Conservation (phyloP, 2,329 filamentous ascomycete genomes). For the Colletotrichum sublineola region DNA sequence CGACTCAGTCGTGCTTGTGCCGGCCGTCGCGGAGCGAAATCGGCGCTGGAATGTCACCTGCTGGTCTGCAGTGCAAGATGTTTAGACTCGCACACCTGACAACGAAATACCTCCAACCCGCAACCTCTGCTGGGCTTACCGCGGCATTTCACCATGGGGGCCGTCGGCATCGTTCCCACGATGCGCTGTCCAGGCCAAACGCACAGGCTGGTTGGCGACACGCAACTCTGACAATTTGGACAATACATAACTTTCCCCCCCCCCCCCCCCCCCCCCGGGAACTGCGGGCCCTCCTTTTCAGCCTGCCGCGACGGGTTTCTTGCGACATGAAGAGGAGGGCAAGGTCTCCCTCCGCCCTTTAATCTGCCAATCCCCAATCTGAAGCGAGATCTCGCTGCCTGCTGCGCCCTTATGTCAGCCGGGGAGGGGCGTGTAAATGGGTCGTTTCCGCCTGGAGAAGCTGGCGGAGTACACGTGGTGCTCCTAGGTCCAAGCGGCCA, state of each 20-base stretch:
- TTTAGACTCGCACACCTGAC: background rate
- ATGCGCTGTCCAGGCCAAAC: constrained; percentile 23
- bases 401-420: constrained; percentile 37
- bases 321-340: background rate
- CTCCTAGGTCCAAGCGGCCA: constrained; percentile 16
- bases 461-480: constrained; percentile 27
- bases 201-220: background rate
- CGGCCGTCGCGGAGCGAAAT: constrained; percentile 27
- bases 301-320: constrained; percentile 3
- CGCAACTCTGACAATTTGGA: constrained; percentile 9
- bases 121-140: constrained; percentile 15
- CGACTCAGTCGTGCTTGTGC: constrained; percentile 9
- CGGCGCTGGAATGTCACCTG: constrained; percentile 1
- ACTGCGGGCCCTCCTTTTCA: background rate
- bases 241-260: background rate
- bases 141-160: constrained; percentile 10
- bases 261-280: background rate
- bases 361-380: constrained; percentile 36
- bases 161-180: constrained; percentile 3
- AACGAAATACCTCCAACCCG: constrained; percentile 11
- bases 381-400: constrained; percentile 21
- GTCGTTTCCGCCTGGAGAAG: constrained; percentile 19
- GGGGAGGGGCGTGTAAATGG: constrained; percentile 8
- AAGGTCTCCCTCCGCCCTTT: constrained; percentile 15
- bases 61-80: background rate